phyloP scores from a whole-genome alignment of 805 yeast species.

The Candida arabinofermentans region DNA sequence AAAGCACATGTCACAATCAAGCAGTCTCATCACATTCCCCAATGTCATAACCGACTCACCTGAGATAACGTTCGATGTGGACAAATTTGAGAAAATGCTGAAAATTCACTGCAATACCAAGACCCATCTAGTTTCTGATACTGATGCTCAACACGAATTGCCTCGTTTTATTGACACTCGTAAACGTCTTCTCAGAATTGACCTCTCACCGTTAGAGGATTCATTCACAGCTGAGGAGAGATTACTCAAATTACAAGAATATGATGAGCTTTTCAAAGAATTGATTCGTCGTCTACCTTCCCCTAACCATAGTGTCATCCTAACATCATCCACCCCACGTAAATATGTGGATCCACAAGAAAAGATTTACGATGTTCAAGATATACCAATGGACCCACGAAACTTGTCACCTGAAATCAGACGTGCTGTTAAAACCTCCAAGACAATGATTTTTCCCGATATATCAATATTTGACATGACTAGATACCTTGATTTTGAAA shows the following conservation, averaged over 20 bases:
- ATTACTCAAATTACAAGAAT: constrained; percentile 10
- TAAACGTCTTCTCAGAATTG: constrained; percentile 57
- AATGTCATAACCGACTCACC: constrained; percentile 36
- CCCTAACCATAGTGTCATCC: constrained; percentile 61
- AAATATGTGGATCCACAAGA: constrained; percentile 16
- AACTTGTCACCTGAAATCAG: constrained; percentile 30
- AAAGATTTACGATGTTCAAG: constrained; percentile 18
- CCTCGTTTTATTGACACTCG: constrained; percentile 58
- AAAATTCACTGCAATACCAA: constrained; percentile 51
- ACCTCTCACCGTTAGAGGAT: constrained; percentile 46
- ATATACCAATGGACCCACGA: constrained; percentile 31
- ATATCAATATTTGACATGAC: constrained; percentile 47
- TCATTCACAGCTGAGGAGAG: constrained; percentile 44
- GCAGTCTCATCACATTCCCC: constrained; percentile 60
- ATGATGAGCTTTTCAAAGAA: constrained; percentile 41
- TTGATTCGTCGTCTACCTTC: constrained; percentile 69
- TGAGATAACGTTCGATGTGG: constrained; percentile 35
- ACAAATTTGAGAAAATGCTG: constrained; percentile 38
- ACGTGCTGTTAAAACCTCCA: constrained; percentile 26
- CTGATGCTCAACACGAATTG: constrained; percentile 41
- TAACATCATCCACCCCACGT: constrained; percentile 40
- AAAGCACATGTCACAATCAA: constrained; percentile 49
- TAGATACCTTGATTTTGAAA: constrained; percentile 49
- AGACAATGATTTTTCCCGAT: constrained; percentile 47
- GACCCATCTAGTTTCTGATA: constrained; percentile 34